Conservation (phyloP, 176 grass and related monocot species). For the Poa annua region DNA sequence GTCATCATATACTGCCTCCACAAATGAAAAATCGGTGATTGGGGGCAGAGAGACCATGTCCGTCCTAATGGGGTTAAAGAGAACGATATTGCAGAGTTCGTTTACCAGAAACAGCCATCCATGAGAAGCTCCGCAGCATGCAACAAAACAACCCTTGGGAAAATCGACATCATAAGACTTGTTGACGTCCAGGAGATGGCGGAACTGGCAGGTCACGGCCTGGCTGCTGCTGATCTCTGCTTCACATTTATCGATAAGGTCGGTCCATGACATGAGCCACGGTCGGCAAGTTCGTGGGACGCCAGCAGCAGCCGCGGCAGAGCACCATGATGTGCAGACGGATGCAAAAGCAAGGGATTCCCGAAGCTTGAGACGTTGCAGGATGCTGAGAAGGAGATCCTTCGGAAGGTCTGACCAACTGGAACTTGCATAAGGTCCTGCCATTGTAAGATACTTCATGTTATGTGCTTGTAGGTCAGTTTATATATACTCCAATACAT, state of each 20-base stretch:
- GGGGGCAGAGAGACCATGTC: neutral
- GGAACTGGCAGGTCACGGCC: neutral
- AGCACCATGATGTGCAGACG: slow-evolving; percentile 25
- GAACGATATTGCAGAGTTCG: slow-evolving; percentile 11
- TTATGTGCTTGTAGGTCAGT: neutral
- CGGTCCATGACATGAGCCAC: slow-evolving; percentile 26
- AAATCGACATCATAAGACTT: slow-evolving; percentile 15
- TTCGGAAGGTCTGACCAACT: slow-evolving; percentile 21
- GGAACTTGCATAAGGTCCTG: neutral
- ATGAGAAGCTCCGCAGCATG: neutral
- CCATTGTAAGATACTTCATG: neutral
- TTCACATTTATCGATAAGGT: neutral
- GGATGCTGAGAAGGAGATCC: slow-evolving; percentile 18
- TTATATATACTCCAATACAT: slow-evolving; percentile 2
- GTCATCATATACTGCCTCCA: neutral
- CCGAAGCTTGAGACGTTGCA: slow-evolving; percentile 3
- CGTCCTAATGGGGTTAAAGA: slow-evolving; percentile 9
- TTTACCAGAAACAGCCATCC: neutral
- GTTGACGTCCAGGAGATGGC: neutral
- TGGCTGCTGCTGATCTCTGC: neutral
- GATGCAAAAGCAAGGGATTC: slow-evolving; percentile 21
- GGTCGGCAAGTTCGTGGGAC: neutral
- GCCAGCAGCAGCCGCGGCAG: neutral
- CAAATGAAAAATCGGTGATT: neutral
- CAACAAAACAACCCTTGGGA: neutral